Base-by-base conservation (phyloP, 2,329 filamentous ascomycete genomes). In the Berkeleyomyces rouxiae region DNA sequence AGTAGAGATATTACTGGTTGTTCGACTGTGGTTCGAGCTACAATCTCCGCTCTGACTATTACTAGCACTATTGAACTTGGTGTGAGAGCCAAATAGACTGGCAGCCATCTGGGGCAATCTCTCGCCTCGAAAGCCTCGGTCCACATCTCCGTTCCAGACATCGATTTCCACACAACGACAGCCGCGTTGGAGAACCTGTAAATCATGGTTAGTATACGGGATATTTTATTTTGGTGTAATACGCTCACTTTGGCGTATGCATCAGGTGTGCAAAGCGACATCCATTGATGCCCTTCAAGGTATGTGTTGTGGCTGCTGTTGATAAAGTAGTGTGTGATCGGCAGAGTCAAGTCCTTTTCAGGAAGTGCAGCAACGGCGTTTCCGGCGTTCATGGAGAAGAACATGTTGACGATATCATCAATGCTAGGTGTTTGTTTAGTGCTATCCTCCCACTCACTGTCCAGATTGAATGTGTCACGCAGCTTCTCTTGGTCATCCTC, bases 221-320 rank as follows among this genome's bases (percentile, higher is more conserved):
- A 13, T 43, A 7, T n/a, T 2, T 10, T 33, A 37, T 40, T 7
- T 39, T 31, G 57, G 6, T 46, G 23, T 33, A 16, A 44, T 39
- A 3, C 7, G 76, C 83, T 70, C 70, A 88, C 88, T 70, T 84
- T 82, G 67, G 80, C 86, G 73, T 96, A 96, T 10, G 86, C 83
- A 63, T 90, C 84, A 0, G 86, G 83, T 37, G 86, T 90, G 65
- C 88, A 86, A 65, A 83, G 82, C 57, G 89, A 90, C 65, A 83
- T 85, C 47, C 93, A 78, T 73, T 96, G 92, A 69, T 95, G 90
- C 1, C 91, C 91, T 1, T 85, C 85, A 49, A 96, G 77, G 71
- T 96, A 96, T 0, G 91, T 96, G 71, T 96, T 96, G 76, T 96
- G 91, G 70, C 90, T 96, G 67, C 89, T 95, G 66, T 86, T 95